A percentile compares a stretch with the other conserved stretches of the same genome.
phyloP scores from a whole-genome alignment of 345 rosid genomes.

The Eutrema japonicum region DNA sequence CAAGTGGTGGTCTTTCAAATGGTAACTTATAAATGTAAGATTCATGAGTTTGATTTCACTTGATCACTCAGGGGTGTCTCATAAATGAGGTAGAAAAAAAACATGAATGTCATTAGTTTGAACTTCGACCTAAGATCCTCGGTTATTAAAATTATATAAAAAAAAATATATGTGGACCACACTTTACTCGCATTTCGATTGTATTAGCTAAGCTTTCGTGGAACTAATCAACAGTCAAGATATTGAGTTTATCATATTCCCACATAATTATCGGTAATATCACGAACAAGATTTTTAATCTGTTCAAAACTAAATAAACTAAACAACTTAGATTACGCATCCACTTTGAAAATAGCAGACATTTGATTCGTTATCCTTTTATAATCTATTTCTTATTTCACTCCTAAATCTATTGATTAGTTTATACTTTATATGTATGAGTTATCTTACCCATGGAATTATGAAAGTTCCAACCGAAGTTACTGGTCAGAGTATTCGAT shows the following conservation, averaged over 20 bases:
- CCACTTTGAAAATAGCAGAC: constrained; percentile 8
- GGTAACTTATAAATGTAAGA: too few species aligned
- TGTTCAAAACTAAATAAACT: constrained; percentile 3
- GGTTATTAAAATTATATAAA: too few species aligned
- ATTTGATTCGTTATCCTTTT: neutral
- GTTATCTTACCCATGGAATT: neutral
- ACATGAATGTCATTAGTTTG: too few species aligned
- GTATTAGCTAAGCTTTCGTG: neutral
- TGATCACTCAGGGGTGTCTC: too few species aligned
- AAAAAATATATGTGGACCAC: constrained; percentile 7
- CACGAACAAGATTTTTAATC: constrained; percentile 1
- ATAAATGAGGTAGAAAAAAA: too few species aligned
- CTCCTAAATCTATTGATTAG: neutral
- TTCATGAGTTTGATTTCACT: too few species aligned
- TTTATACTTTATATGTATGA: neutral
- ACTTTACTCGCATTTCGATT: constrained; percentile 31
- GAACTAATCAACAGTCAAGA: constrained; percentile 44
- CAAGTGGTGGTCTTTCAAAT: too few species aligned
- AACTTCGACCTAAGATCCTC: too few species aligned
- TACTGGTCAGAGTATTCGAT: neutral
- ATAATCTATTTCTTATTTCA: neutral
- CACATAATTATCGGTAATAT: constrained; percentile 15
- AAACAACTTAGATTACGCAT: constrained; percentile 26
- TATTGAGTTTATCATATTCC: constrained; percentile 31
- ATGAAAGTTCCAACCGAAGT: neutral